Evolutionary conservation across 768 basidiomycete genomes (phyloP).

Genomic region (Mycena galericulata): DNA sequence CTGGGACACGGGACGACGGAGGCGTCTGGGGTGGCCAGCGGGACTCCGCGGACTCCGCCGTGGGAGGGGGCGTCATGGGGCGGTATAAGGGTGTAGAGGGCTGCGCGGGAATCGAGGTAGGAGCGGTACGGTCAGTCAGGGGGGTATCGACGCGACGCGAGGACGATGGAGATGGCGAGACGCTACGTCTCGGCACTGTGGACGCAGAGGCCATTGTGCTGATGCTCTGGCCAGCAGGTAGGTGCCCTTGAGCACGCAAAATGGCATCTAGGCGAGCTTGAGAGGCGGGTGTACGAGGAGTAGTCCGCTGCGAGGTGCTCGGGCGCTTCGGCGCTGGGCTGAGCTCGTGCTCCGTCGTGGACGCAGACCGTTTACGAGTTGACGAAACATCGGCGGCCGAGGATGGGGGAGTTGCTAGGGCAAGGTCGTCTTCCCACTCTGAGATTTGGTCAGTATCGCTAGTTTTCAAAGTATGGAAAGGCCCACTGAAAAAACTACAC

Average conservation of each 20-base stretch:
- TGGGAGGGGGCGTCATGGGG: conserved; percentile 22
- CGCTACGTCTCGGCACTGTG: no score
- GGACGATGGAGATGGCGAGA: conserved; percentile 6
- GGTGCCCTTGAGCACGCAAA: not conserved
- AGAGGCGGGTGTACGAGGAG: conserved; percentile 18
- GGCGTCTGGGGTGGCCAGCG: conserved; percentile 16
- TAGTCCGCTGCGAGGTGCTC: not conserved
- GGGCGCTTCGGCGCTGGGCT: conserved; percentile 11
- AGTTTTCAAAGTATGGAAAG: not conserved
- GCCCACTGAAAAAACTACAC: conserved; percentile 28
- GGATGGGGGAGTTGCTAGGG: not conserved
- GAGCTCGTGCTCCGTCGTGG: conserved; percentile 10
- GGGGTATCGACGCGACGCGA: not conserved
- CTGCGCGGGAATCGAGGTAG: not conserved
- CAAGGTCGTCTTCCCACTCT: conserved; percentile 33
- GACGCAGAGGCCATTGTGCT: not conserved
- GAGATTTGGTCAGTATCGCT: not conserved
- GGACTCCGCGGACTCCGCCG: conserved; percentile 22
- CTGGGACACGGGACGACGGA: not conserved
- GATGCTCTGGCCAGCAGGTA: not conserved
- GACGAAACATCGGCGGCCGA: not conserved
- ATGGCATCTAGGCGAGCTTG: conserved; percentile 23
- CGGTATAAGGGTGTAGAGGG: conserved; percentile 9
- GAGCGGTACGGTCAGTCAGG: not conserved
- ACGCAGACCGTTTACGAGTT: conserved; percentile 19